Base-by-base conservation (phyloP, 768 basidiomycete species). In the Rhodotorula paludigena region DNA sequence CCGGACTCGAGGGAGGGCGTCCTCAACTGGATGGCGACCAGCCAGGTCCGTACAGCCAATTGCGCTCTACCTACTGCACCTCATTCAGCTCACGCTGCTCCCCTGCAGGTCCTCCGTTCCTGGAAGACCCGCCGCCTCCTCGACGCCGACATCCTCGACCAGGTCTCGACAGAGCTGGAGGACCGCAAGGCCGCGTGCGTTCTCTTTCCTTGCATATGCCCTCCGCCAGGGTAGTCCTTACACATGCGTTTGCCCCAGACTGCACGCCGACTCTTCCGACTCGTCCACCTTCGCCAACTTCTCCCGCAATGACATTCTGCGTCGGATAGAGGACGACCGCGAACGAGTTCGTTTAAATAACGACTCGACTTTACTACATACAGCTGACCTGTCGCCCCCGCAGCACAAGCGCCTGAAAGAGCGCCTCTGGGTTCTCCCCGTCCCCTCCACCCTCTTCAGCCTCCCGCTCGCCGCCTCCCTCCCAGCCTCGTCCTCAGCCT, bases 301-400 rank as follows among this genome's bases (percentile, higher is more conserved):
- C 70, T 79, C 80, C 0, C 73, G 75, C 18, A 76, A 69, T 63
- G 81, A 81, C 65, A 80, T 79, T 60, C 60, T 81, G 6, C 68
- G 79, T 0, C 74, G 81, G 28, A 81, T 81, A 77, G 81, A 81
- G 53, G 80, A 81, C 64, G 81, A 81, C 67, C 76, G 81, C 25
- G 81, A 81, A 64, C 73, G 81, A 14, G 79, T 79, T 47, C 62
- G 77, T 21, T n/a, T n/a, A n/a, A n/a, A n/a, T n/a, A 16, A 20
- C 28, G 33, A 38, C 55, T 44, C 49, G n/a, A 23, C n/a, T 14
- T 18, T 35, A 3, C 9, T 5, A 35, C 39, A 2, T 12, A 32
- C 48, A 18, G 14, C 64, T 47, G 41, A 44, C 48, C 0, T 56
- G 18, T 5, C 36, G 9, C 12, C 9, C 36, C 9, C 16, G 23